These are phyloP conservation scores for Suhomyces prunicola DNA, from an alignment of 805 yeast genomes.

Conservation along the genomic window DNA sequence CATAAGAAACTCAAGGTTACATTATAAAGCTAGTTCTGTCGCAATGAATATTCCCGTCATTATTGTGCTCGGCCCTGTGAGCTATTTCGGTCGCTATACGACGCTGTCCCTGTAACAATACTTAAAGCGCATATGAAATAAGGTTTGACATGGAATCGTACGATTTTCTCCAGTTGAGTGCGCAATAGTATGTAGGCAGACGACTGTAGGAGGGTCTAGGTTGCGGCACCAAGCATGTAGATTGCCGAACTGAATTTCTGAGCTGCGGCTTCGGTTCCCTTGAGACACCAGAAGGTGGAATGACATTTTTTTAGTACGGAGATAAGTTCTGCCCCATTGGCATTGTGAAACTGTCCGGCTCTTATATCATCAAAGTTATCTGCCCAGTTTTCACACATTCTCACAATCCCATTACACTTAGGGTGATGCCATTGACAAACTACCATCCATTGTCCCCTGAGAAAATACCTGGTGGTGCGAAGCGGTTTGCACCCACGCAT, in stretches of 20 bases:
- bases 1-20: too few species aligned
- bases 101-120: neutral
- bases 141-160: neutral
- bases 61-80: too few species aligned
- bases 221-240: neutral
- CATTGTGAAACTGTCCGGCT: neutral
- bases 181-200: neutral
- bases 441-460: neutral
- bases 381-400: neutral
- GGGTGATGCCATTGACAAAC: neutral
- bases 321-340: neutral
- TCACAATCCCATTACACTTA: neutral
- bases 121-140: neutral
- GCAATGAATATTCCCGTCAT: too few species aligned
- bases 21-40: too few species aligned
- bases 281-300: neutral
- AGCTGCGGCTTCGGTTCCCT: neutral
- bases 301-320: neutral
- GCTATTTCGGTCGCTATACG: neutral
- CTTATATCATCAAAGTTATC: neutral
- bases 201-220: neutral
- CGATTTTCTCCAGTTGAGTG: neutral
- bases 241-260: neutral
- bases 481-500: neutral
- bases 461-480: neutral